Conservation (phyloP, 2,329 filamentous ascomycete genomes). For the Ophiostoma piceae region DNA sequence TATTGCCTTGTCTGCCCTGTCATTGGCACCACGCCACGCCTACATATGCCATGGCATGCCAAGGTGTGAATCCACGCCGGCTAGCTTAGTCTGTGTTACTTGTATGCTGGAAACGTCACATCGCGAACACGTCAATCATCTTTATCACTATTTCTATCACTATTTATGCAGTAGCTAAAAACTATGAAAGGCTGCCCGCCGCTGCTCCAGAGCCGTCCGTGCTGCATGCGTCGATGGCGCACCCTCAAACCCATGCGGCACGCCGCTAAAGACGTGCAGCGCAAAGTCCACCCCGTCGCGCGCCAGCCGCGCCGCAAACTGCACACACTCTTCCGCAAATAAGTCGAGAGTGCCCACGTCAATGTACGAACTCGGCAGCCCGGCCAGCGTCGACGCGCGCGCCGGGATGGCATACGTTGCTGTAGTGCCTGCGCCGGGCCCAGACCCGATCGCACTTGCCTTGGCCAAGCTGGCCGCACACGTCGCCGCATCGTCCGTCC, state of each 20-base stretch:
- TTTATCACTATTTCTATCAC: no score
- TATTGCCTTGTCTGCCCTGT: neutral
- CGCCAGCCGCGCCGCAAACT: constrained; percentile 34
- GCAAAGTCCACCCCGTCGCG: constrained; percentile 38
- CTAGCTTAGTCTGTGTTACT: neutral
- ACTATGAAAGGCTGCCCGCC: neutral
- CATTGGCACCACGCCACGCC: neutral
- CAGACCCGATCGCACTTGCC: constrained; percentile 9
- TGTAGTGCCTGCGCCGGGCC: constrained; percentile 18
- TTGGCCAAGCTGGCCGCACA: constrained; percentile 20
- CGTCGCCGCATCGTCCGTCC: constrained; percentile 14
- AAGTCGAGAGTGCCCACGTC: constrained; percentile 39
- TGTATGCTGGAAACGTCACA: neutral
- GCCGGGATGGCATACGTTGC: constrained; percentile 26
- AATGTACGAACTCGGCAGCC: constrained; percentile 37
- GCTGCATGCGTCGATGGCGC: neutral
- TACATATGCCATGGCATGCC: neutral
- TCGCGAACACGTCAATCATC: no score
- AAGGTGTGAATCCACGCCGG: neutral
- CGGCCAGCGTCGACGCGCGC: constrained; percentile 28
- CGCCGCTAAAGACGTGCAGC: constrained; percentile 35
- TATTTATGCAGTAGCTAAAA: neutral
- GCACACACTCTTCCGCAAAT: constrained; percentile 36
- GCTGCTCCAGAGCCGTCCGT: neutral
- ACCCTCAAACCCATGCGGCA: constrained; percentile 38